Base-by-base conservation (phyloP, 768 basidiomycete genomes). In the Crassisporium funariophilum region DNA sequence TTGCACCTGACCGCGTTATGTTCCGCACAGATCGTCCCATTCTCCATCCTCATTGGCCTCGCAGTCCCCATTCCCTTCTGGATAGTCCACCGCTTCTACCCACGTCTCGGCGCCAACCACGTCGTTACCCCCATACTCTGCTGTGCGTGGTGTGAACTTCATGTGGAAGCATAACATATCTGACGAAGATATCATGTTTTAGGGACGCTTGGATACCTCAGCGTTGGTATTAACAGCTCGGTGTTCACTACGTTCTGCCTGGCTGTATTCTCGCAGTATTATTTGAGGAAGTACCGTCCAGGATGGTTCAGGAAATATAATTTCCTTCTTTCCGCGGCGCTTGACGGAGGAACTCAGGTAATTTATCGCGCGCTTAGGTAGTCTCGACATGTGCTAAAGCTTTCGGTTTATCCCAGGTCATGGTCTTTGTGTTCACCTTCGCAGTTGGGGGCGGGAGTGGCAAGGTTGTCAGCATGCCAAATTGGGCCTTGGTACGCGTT, bases 201-300 rank as follows among this genome's bases (percentile, higher is more conserved):
- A 70, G 70, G 69, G 63, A 70, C 69, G 3, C 63, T 77, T 15
- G 76, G 77, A 44, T 77, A 67, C 56, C 63, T 81, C 41, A 72
- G 73, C 47, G 78, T 78, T 43, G 81, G 81, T 12, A 78, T 83
- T 61, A 83, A 83, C 67, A 75, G 73, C 9, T 76, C 71, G 6
- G 69, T 78, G 17, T 75, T 78, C 55, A 69, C 66, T 7, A 66
- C 71, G 1, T 76, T 78, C 62, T 55, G 57, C n/a, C 53, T 77
- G 20, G 75, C 72, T 36, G 59, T 75, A 19, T 71, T 77, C 54
- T 76, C 74, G 10, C 76, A 76, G 51, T 76, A 67, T 57, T 78
- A 72, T 41, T 59, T 75, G 9, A 63, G 77, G 31, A 59, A 56
- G 31, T 72, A 74, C 48, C 69, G 71, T 21, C 68, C 75, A 13